These are phyloP conservation scores for Fonsecaea erecta DNA, from an alignment of 2,329 filamentous ascomycete genomes.

Conservation along the genomic window DNA sequence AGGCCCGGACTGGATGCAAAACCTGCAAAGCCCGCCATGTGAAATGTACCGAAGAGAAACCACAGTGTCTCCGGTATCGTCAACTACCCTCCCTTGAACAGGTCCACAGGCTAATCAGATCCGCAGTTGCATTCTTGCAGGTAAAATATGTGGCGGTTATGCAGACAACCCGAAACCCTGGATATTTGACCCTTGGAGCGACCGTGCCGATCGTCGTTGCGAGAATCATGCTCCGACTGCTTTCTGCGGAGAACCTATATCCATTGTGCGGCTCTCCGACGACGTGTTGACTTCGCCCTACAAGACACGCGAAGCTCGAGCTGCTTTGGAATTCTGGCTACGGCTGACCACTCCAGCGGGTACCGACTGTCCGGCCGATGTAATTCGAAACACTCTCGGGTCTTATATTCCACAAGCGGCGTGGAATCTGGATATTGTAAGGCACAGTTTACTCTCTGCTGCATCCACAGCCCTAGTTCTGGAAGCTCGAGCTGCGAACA, in stretches of 20 bases:
- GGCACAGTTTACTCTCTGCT: constrained; percentile 4
- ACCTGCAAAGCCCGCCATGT: neutral
- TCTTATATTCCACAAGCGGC: constrained; percentile 3
- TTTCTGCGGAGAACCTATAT: neutral
- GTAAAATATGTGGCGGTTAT: constrained; percentile 5
- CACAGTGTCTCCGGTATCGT: neutral
- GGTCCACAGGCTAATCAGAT: neutral
- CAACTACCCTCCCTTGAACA: neutral
- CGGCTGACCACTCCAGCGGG: neutral
- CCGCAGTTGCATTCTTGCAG: neutral
- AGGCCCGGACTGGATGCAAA: neutral
- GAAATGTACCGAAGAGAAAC: constrained; percentile 4
- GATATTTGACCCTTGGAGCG: constrained; percentile 1
- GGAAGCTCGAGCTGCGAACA: neutral
- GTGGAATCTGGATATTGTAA: neutral
- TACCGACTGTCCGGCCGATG: neutral
- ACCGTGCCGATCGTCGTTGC: neutral
- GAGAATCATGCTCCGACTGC: neutral
- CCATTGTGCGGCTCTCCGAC: neutral
- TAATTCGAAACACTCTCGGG: neutral
- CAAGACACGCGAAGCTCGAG: neutral
- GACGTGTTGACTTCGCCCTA: neutral
- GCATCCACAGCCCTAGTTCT: neutral
- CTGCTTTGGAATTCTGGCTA: neutral
- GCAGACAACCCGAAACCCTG: neutral